Evolutionary conservation across 805 yeast species (phyloP), one percentile per base, ranked within the genome.

Genomic region (Wickerhamiella azyma): DNA sequence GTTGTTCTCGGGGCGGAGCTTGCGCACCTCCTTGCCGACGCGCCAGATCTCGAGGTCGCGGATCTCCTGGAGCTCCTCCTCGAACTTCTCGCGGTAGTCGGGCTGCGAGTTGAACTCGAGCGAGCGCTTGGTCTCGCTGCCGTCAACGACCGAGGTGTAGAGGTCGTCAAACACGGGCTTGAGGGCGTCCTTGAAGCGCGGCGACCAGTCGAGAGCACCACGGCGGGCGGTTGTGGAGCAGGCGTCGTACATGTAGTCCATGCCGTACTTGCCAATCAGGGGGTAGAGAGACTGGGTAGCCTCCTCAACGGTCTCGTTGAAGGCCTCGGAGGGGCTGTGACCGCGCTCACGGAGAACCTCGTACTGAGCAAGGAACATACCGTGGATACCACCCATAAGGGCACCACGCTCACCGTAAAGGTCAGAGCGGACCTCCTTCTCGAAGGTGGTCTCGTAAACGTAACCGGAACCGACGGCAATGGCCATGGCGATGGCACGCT

Each of bases 181-280:
- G 72, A 92, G 78, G 65, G 96, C 96, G 60, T 85, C 89, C 79
- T 88, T 88, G 86, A 92, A 92, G 71, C 82, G 75, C 71, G 97
- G 97, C 77, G 92, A 89, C 98, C 98, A 92, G 77, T 92, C 98
- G 63, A 92, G 79, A 67, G 98, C 98, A 79, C 98, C 98, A 76
- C 98, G 85, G 79, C 97, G 86, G 64, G 98, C 98, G 59, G 98
- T 92, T 66, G 98, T 92, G 59, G 98, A 92, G 75, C 98, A 92
- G 63, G 98, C 98, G 67, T 92, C 97, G 80, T 92, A 92, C 98
- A 92, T 92, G 89, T 92, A 92, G 74, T 92, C 98, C 98, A 92
- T 92, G 75, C 98, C 98, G 79, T 92, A 84, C 73, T 85, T 86
- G 74, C 98, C 98, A 61, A 92, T 70, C 76, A 92, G 81, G 72